Conservation (phyloP, 2,329 filamentous ascomycete genomes). For the Colletotrichum scovillei region DNA sequence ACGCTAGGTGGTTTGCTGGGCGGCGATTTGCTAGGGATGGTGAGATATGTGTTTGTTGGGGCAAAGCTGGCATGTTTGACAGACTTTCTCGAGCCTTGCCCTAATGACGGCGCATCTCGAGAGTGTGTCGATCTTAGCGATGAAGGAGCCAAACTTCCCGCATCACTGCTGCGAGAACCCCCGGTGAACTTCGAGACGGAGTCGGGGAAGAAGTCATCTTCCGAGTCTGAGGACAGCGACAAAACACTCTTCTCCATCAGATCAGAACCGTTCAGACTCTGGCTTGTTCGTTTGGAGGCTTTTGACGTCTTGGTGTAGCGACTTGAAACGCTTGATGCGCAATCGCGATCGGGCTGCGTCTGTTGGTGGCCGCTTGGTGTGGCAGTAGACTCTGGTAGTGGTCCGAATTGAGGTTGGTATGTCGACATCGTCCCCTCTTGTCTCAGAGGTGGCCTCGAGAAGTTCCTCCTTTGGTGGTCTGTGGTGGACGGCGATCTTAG, state of each 20-base stretch:
- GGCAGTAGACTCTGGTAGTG: neutral
- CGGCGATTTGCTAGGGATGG: slow-evolving; percentile 48
- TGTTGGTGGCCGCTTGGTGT: neutral
- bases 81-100: slow-evolving; percentile 45
- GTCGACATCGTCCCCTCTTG: neutral
- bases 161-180: slow-evolving; percentile 28
- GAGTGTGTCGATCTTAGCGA: slow-evolving; percentile 28
- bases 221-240: slow-evolving; percentile 68
- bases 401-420: neutral
- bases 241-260: slow-evolving; percentile 66
- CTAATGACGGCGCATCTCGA: slow-evolving; percentile 40
- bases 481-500: slow-evolving; percentile 24
- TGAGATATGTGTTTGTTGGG: slow-evolving; percentile 54
- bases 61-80: slow-evolving; percentile 54
- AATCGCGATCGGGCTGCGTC: slow-evolving; percentile 35
- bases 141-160: slow-evolving; percentile 21
- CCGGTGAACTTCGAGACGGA: slow-evolving; percentile 42
- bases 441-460: slow-evolving; percentile 12
- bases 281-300: slow-evolving; percentile 60
- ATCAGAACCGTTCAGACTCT: slow-evolving; percentile 62
- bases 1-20: slow-evolving; percentile 37
- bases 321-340: slow-evolving; percentile 62
- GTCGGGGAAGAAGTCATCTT: slow-evolving; percentile 56
- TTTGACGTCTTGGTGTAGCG: slow-evolving; percentile 66
- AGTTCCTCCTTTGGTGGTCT: slow-evolving; percentile 9